A percentile compares a stretch with the other conserved stretches of the same genome.
These are phyloP conservation scores for Tylopilus felleus DNA, from an alignment of 768 basidiomycete species.

Conservation along the genomic window DNA sequence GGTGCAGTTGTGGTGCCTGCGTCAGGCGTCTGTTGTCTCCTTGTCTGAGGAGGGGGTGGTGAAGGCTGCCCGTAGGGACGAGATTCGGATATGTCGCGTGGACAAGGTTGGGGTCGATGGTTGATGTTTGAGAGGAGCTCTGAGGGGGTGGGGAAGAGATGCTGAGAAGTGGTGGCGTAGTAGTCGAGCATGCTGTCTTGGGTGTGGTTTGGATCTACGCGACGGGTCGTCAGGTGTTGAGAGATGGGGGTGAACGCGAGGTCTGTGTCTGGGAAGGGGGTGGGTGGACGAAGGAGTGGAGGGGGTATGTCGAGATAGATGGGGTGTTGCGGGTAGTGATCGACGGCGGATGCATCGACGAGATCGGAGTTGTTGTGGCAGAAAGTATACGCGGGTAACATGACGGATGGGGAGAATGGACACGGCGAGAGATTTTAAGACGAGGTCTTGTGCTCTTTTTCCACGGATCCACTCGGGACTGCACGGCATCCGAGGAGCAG, in stretches of 20 bases:
- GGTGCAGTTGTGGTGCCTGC: not conserved
- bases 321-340: not conserved
- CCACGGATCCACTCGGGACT: not conserved
- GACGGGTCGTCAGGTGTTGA: slow-evolving; percentile 8
- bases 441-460: not conserved
- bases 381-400: slow-evolving; percentile 11
- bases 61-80: slow-evolving; percentile 10
- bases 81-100: slow-evolving; percentile 2
- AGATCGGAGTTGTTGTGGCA: slow-evolving; percentile 3
- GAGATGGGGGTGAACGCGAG: slow-evolving; percentile 8
- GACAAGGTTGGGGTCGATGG: slow-evolving; percentile 6
- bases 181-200: slow-evolving; percentile 17
- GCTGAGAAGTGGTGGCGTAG: slow-evolving; percentile 24
- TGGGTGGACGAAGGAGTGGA: not conserved
- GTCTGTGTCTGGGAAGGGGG: slow-evolving; percentile 5
- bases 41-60: slow-evolving; percentile 5
- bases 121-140: slow-evolving; percentile 52
- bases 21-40: slow-evolving; percentile 14
- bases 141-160: slow-evolving; percentile 62
- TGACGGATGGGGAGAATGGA: not conserved
- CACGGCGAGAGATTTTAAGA: slow-evolving; percentile 2
- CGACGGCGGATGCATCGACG: slow-evolving; percentile 11
- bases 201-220: not conserved
- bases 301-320: slow-evolving; percentile 9
- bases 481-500: slow-evolving; percentile 28